phyloP scores from a whole-genome alignment of 148 eudicot genomes.

The Suaeda aralocaspica region DNA sequence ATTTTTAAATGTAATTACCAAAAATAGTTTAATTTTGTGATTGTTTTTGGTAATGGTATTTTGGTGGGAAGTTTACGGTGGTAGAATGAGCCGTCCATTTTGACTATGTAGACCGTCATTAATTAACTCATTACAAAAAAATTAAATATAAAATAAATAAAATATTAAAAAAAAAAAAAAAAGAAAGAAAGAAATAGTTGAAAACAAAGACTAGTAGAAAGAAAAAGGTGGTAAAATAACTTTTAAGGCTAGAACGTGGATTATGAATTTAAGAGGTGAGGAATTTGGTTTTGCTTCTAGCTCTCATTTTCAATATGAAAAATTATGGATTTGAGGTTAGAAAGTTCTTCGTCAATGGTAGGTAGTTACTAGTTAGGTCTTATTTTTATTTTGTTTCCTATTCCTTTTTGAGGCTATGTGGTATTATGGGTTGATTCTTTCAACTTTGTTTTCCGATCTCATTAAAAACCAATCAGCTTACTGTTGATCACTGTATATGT shows the following conservation, averaged over 20 bases:
- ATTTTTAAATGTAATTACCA: too few species aligned
- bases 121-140: constrained; percentile 14
- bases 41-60: constrained; percentile 11
- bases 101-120: constrained; percentile 18
- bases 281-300: constrained; percentile 13
- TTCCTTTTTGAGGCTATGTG: neutral
- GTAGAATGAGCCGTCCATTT: constrained; percentile 23
- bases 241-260: constrained; percentile 19
- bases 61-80: constrained; percentile 7
- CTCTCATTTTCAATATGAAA: neutral
- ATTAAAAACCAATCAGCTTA: neutral
- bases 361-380: too few species aligned
- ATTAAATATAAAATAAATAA: neutral
- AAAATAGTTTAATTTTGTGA: neutral
- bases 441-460: neutral
- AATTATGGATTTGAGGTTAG: neutral
- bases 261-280: neutral
- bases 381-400: constrained; percentile 2
- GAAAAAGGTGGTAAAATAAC: neutral
- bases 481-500: too few species aligned
- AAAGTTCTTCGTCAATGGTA: constrained; percentile 16
- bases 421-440: neutral
- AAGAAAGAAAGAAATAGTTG: too few species aligned
- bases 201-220: too few species aligned
- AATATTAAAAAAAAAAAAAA: too few species aligned